These are phyloP conservation scores for Angophora floribunda DNA, from an alignment of 345 rosid genomes.

Conservation along the genomic window DNA sequence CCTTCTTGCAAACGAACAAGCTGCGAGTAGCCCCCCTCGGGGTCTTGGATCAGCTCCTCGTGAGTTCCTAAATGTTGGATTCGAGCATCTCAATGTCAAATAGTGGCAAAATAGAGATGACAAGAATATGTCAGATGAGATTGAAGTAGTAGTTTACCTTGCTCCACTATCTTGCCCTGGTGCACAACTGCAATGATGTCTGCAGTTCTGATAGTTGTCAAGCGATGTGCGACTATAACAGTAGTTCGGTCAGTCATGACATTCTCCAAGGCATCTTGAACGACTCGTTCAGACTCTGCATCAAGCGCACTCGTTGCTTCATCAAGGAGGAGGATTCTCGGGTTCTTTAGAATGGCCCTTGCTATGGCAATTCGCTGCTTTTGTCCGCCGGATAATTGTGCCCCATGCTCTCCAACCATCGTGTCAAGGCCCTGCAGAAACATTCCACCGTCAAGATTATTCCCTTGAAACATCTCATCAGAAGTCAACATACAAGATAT, in stretches of 20 bases:
- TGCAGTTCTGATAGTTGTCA: slow-evolving; percentile 73
- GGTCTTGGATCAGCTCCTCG: slow-evolving; percentile 33
- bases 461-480: not conserved
- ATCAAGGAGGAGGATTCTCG: slow-evolving; percentile 77
- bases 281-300: slow-evolving; percentile 75
- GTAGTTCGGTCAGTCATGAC: slow-evolving; percentile 66
- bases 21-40: slow-evolving; percentile 70
- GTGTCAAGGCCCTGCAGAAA: slow-evolving; percentile 62
- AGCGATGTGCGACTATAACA: slow-evolving; percentile 79
- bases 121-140: not conserved
- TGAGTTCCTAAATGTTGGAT: slow-evolving; percentile 1
- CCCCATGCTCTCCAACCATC: slow-evolving; percentile 87
- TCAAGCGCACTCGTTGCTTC: slow-evolving; percentile 89
- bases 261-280: slow-evolving; percentile 69
- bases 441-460: not conserved
- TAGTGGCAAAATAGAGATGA: not conserved
- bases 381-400: slow-evolving; percentile 71
- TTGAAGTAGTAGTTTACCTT: slow-evolving; percentile 30
- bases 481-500: not conserved
- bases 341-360: slow-evolving; percentile 78
- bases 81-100: not conserved
- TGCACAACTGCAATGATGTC: slow-evolving; percentile 69
- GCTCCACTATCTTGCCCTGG: slow-evolving; percentile 65
- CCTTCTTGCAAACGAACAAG: slow-evolving; percentile 73
- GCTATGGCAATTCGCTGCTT: slow-evolving; percentile 67